phyloP scores from a whole-genome alignment of 305 asterid genomes.

The Vinca major region DNA sequence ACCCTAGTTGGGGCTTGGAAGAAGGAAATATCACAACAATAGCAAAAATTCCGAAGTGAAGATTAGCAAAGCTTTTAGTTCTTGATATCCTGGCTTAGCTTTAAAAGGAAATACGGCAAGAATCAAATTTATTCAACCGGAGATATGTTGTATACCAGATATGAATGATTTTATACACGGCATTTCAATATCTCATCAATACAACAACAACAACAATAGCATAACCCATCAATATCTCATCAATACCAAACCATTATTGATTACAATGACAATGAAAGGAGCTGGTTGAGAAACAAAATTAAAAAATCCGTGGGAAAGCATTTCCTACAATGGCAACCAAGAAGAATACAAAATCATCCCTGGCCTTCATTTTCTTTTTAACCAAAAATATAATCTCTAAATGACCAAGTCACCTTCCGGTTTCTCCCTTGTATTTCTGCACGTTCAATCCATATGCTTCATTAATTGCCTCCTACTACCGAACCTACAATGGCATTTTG shows the following conservation, averaged over 20 bases:
- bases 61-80: neutral
- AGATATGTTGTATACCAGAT: neutral
- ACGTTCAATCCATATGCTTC: neutral
- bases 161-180: neutral
- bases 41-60: neutral
- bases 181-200: neutral
- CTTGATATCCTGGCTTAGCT: neutral
- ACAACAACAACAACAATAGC: too few relatives aligned
- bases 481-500: neutral
- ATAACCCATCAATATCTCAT: neutral
- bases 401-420: neutral
- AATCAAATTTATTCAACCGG: neutral
- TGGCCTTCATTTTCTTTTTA: neutral
- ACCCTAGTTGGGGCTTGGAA: neutral
- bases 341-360: neutral
- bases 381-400: neutral
- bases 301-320: neutral
- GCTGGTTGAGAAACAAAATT: neutral
- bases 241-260: neutral
- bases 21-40: neutral
- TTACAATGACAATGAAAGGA: neutral
- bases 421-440: neutral
- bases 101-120: neutral
- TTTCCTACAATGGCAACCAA: neutral
- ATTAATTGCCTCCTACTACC: neutral